phyloP scores from a whole-genome alignment of 192 early-diverging fungal genomes.

The Coemansia erecta region DNA sequence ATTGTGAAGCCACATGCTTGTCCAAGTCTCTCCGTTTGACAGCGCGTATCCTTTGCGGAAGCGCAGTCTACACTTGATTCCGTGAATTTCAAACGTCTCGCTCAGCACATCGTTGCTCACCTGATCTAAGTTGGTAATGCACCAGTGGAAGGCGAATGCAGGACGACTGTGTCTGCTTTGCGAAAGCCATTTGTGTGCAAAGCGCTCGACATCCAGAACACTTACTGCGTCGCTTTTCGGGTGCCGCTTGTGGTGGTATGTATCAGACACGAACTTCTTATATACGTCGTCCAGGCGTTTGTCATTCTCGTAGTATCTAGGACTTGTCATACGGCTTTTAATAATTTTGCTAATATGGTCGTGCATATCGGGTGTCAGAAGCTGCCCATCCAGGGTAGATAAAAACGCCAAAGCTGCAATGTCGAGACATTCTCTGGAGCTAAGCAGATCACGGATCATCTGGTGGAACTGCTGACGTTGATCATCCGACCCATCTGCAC shows the following conservation, averaged over 20 bases:
- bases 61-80: conserved; percentile 20
- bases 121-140: conserved; percentile 1
- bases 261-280: conserved; percentile 13
- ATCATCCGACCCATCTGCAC: not conserved
- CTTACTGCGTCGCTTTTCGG: conserved; percentile 10
- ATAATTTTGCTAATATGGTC: conserved; percentile 8
- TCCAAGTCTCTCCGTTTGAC: conserved; percentile 30
- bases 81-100: conserved; percentile 21
- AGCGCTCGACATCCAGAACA: conserved; percentile 16
- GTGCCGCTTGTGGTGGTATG: conserved; percentile 1
- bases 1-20: conserved; percentile 33
- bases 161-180: not conserved
- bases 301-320: conserved; percentile 5
- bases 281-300: conserved; percentile 23
- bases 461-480: not conserved
- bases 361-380: not conserved
- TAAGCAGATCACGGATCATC: not conserved
- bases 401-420: conserved; percentile 8
- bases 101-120: conserved; percentile 18
- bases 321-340: conserved; percentile 3
- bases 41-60: conserved; percentile 16
- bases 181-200: conserved; percentile 22
- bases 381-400: not conserved
- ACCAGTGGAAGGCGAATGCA: conserved; percentile 24
- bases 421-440: not conserved